Evolutionary conservation across 2,329 filamentous ascomycete genomes (phyloP).

Genomic region (Xylariaceae sp.): DNA sequence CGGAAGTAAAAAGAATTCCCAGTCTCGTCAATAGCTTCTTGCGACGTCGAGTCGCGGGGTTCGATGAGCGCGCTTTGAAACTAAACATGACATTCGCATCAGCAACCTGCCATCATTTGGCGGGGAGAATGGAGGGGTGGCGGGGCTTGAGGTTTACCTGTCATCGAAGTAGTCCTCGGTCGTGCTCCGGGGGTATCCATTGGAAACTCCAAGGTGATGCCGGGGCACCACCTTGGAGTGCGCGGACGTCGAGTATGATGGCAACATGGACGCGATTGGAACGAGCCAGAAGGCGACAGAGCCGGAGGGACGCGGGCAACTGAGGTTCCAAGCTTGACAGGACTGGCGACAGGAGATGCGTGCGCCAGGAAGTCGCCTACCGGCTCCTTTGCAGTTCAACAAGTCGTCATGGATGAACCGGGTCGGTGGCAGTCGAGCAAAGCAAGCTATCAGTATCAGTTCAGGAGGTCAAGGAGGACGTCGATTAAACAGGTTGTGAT

Average conservation of each 20-base stretch:
- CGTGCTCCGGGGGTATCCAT: conserved; percentile 68
- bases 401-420: conserved; percentile 18
- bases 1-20: conserved; percentile 50
- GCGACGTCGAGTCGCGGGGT: conserved; percentile 64
- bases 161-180: conserved; percentile 80
- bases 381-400: conserved; percentile 18
- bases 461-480: not conserved
- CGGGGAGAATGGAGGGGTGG: conserved; percentile 1
- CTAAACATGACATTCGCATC: conserved; percentile 41
- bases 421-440: not conserved
- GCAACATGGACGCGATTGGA: conserved; percentile 61
- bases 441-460: not conserved
- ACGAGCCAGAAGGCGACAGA: conserved; percentile 5
- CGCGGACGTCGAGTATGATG: conserved; percentile 49
- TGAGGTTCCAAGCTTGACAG: conserved; percentile 1
- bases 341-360: conserved; percentile 12
- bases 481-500: not conserved
- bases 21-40: conserved; percentile 67
- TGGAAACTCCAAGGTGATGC: conserved; percentile 73
- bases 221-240: conserved; percentile 73
- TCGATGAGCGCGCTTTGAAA: conserved; percentile 78
- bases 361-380: conserved; percentile 18
- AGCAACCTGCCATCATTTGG: conserved; percentile 5
- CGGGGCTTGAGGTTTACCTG: conserved; percentile 56
- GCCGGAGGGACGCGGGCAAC: not conserved